Evolutionary conservation across 176 grass and related monocot species (phyloP), one percentile per base, ranked within the genome.

Genomic region (Triticum monococcum): DNA sequence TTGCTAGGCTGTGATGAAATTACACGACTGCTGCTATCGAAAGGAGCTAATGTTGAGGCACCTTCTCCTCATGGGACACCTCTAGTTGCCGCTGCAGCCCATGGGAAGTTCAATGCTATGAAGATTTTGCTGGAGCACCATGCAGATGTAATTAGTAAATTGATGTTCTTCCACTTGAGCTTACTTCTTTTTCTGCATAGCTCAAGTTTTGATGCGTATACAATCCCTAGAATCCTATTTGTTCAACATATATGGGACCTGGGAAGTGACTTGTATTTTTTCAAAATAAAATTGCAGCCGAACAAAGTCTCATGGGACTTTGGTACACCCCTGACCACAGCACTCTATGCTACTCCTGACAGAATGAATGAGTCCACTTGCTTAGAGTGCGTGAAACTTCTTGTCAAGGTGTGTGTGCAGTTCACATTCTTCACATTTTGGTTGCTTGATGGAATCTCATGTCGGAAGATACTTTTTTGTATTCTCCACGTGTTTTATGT

Each of bases 41-140:
- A 50, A 32, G 68, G 77, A 90, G 88, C 84, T 32, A 80, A 64
- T 20, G 88, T 90, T 57, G 88, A 87, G 38, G 32, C 67, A 81
- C 33, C 84, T 70, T 68, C 41, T 83, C 9, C 28, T 82, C n/a
- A 67, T 40, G 84, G 88, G 56, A 87, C 84, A 24, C 83, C 88
- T 48, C 72, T 90, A 17, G 71, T 68, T 81, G 59, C 60, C 5
- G 84, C 88, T 23, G 79, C 79, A n/a, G 41, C 80, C 13, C 72
- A 46, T n/a, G 88, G 88, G 85, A 85, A 83, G 80, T 28, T 38
- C 60, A 26, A 46, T 9, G 8, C 61, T 23, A 82, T 90, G 41
- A 79, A 87, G 84, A 87, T 90, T 83, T 71, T 90, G 32, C 60
- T 90, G 63, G 69, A 78, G 43, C 84, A 90, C 54, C 77, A 87